phyloP scores from a whole-genome alignment of 139 green algal genomes.

The Pycnococcus provasolii region DNA sequence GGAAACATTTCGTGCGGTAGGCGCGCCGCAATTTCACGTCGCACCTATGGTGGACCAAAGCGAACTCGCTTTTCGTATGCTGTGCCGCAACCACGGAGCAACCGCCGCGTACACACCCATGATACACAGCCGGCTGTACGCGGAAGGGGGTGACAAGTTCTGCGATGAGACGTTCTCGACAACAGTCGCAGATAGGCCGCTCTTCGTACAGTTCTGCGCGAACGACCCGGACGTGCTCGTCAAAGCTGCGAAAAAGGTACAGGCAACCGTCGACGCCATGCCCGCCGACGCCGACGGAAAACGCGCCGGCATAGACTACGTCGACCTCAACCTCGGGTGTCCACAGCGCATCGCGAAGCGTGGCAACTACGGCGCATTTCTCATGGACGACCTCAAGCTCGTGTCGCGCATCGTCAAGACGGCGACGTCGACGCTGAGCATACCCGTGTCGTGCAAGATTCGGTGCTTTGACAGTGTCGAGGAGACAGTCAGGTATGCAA shows the following conservation, averaged over 20 bases:
- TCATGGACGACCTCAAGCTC: slow-evolving; percentile 45
- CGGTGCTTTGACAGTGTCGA: slow-evolving; percentile 70
- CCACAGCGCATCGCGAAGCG: slow-evolving; percentile 37
- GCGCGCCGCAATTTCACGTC: slow-evolving; percentile 8
- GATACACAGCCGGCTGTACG: slow-evolving; percentile 56
- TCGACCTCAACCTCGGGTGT: slow-evolving; percentile 97
- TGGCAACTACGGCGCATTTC: slow-evolving; percentile 43
- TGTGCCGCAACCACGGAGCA: slow-evolving; percentile 77
- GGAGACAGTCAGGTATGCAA: slow-evolving; percentile 80
- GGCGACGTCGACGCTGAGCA: slow-evolving; percentile 10
- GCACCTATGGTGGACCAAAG: slow-evolving; percentile 93
- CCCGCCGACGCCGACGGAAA: no score
- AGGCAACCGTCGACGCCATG: background rate
- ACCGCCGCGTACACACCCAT: slow-evolving; percentile 92
- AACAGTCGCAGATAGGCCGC: slow-evolving; percentile 52
- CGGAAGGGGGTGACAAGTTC: slow-evolving; percentile 48
- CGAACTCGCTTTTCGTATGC: slow-evolving; percentile 86
- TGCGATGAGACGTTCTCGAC: slow-evolving; percentile 78
- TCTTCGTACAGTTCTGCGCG: slow-evolving; percentile 95
- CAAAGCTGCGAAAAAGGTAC: slow-evolving; percentile 54
- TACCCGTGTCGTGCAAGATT: slow-evolving; percentile 48
- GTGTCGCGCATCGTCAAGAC: slow-evolving; percentile 27
- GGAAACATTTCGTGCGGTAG: background rate
- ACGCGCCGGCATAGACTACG: slow-evolving; percentile 43
- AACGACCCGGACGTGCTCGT: slow-evolving; percentile 81